Conservation (phyloP, 1,284 basidiomycete species). For the Dichomitus squalens region DNA sequence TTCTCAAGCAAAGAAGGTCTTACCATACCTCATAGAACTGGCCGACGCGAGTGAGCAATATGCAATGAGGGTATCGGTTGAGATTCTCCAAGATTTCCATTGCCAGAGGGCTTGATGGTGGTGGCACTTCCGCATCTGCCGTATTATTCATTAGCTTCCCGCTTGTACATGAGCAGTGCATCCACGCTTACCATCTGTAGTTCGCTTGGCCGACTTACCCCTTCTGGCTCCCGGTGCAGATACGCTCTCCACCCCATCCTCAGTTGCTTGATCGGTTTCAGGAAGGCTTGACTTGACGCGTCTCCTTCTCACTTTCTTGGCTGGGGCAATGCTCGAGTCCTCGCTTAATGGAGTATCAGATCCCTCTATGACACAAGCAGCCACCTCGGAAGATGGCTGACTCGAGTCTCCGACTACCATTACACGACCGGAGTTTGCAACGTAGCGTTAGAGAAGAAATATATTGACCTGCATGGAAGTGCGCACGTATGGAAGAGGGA, state of each 20-base stretch:
- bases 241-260: not conserved
- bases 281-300: not conserved
- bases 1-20: not conserved
- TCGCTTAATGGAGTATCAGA: not conserved
- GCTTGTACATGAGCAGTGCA: no score
- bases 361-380: not conserved
- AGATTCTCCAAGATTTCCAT: conserved; percentile 74
- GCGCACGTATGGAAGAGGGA: conserved; percentile 22
- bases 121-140: not conserved
- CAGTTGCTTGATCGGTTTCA: not conserved
- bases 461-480: conserved; percentile 13
- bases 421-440: not conserved
- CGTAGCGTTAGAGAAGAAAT: conserved; percentile 5
- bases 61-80: conserved; percentile 81
- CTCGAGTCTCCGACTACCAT: not conserved
- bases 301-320: conserved; percentile 8
- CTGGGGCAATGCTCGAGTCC: not conserved
- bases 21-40: conserved; percentile 88
- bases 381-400: not conserved
- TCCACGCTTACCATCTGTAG: conserved; percentile 1
- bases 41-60: conserved; percentile 89
- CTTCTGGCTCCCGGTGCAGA: not conserved
- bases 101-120: conserved; percentile 61
- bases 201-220: not conserved
- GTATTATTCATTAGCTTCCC: not conserved